Evolutionary conservation across 1,284 basidiomycete species (phyloP).

Genomic region (Flammula alnicola): DNA sequence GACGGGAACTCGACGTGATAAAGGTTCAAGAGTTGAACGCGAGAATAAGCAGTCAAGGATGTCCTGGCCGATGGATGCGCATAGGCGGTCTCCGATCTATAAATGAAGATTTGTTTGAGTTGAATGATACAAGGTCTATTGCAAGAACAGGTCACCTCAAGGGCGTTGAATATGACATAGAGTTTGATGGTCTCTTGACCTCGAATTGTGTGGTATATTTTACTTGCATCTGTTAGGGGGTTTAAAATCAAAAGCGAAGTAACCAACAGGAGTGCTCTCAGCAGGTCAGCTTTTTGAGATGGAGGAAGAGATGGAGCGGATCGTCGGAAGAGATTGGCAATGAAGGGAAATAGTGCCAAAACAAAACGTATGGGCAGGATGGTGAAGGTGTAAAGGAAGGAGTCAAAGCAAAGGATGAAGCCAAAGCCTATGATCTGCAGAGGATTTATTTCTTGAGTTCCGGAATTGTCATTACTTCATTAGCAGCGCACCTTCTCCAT

Average conservation of each 20-base stretch:
- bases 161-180: slow-evolving; percentile 98
- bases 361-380: slow-evolving; percentile 91
- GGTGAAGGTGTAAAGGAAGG: slow-evolving; percentile 98
- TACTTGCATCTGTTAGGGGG: slow-evolving; percentile 92
- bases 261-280: slow-evolving; percentile 80
- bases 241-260: slow-evolving; percentile 79
- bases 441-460: background rate
- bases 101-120: background rate
- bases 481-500: slow-evolving; percentile 81
- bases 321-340: slow-evolving; percentile 55
- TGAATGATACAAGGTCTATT: background rate
- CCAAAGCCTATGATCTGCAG: slow-evolving; percentile 89
- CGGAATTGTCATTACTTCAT: background rate
- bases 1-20: slow-evolving; percentile 66
- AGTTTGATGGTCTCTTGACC: slow-evolving; percentile 99
- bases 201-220: slow-evolving; percentile 98
- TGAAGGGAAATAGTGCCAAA: slow-evolving; percentile 67
- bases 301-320: slow-evolving; percentile 68
- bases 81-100: slow-evolving; percentile 94
- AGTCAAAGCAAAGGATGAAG: slow-evolving; percentile 93
- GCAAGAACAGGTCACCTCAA: slow-evolving; percentile 82
- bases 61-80: slow-evolving; percentile 97
- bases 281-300: slow-evolving; percentile 90
- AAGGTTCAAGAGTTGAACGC: slow-evolving; percentile 80
- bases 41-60: slow-evolving; percentile 97